phyloP scores from a whole-genome alignment of 1,284 basidiomycete species.

The Cronartium ribicola region DNA sequence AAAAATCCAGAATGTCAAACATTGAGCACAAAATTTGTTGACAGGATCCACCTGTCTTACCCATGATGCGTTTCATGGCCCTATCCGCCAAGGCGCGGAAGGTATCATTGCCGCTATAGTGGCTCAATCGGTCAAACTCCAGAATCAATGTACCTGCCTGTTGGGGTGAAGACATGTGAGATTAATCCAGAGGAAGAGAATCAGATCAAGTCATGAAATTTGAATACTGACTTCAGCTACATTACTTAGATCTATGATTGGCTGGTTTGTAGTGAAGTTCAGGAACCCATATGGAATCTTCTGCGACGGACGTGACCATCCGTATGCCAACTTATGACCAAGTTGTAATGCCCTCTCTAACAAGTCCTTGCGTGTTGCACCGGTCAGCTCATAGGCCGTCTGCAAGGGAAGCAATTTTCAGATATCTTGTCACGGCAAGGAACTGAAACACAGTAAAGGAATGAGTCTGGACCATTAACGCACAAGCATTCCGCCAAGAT shows the following conservation, averaged over 20 bases:
- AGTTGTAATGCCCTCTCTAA: conserved; percentile 26
- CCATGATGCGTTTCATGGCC: conserved; percentile 22
- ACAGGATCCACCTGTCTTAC: background rate
- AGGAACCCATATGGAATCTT: conserved; percentile 25
- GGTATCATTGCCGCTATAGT: conserved; percentile 23
- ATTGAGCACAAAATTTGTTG: background rate
- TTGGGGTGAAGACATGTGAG: background rate
- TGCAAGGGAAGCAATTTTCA: background rate
- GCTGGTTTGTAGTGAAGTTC: conserved; percentile 23
- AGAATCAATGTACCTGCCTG: conserved; percentile 38
- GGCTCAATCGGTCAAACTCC: conserved; percentile 40
- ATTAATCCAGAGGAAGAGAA: no score
- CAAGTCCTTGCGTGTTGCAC: conserved; percentile 8
- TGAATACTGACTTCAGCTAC: background rate
- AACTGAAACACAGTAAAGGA: no score
- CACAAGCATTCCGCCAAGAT: conserved; percentile 39
- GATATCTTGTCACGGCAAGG: no score
- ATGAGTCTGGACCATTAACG: background rate
- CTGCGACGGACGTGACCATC: conserved; percentile 23
- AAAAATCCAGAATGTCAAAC: background rate
- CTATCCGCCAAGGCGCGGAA: conserved; percentile 25
- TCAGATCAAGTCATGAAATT: background rate
- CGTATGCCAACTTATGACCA: conserved; percentile 11
- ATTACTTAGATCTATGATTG: background rate
- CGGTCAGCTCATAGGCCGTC: conserved; percentile 40